These are phyloP conservation scores for Coniochaeta pulveracea DNA, from an alignment of 2,329 filamentous ascomycete species.

Conservation along the genomic window DNA sequence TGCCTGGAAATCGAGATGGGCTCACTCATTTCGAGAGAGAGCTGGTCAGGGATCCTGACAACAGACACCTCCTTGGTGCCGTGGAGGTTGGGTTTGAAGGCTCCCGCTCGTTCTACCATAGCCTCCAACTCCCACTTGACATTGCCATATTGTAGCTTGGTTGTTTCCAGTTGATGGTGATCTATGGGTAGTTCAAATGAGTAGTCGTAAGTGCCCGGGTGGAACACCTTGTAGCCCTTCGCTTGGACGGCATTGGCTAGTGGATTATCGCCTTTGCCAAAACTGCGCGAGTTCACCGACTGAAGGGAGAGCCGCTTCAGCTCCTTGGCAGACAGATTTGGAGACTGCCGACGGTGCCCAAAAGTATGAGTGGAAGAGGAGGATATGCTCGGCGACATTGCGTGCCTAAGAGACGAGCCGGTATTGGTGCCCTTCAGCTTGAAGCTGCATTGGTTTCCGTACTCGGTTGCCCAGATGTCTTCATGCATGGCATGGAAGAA, in stretches of 20 bases:
- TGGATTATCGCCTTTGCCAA: slow-evolving; percentile 64
- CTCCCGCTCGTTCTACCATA: slow-evolving; percentile 72
- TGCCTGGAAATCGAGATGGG: slow-evolving; percentile 87
- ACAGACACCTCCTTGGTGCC: slow-evolving; percentile 74
- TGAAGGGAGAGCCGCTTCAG: slow-evolving; percentile 64
- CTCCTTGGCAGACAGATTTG: slow-evolving; percentile 33
- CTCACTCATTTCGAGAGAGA: slow-evolving; percentile 82
- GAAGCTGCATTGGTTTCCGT: slow-evolving; percentile 52
- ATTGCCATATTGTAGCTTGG: slow-evolving; percentile 73
- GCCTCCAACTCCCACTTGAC: slow-evolving; percentile 85
- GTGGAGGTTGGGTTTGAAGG: slow-evolving; percentile 80
- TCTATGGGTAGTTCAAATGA: slow-evolving; percentile 83
- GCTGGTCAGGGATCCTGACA: slow-evolving; percentile 75
- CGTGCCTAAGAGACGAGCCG: slow-evolving; percentile 15
- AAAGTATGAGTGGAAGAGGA: slow-evolving; percentile 19
- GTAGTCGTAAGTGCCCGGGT: slow-evolving; percentile 56
- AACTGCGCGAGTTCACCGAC: slow-evolving; percentile 73
- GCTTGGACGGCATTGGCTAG: slow-evolving; percentile 45
- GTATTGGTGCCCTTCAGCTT: slow-evolving; percentile 28
- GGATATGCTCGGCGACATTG: slow-evolving; percentile 18
- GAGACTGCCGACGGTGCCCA: slow-evolving; percentile 15
- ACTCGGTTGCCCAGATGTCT: slow-evolving; percentile 44
- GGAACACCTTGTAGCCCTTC: slow-evolving; percentile 79
- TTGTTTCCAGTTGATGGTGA: slow-evolving; percentile 79
- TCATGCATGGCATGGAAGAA: slow-evolving; percentile 77